phyloP scores from a whole-genome alignment of 805 yeast species.

The Candida koratica region DNA sequence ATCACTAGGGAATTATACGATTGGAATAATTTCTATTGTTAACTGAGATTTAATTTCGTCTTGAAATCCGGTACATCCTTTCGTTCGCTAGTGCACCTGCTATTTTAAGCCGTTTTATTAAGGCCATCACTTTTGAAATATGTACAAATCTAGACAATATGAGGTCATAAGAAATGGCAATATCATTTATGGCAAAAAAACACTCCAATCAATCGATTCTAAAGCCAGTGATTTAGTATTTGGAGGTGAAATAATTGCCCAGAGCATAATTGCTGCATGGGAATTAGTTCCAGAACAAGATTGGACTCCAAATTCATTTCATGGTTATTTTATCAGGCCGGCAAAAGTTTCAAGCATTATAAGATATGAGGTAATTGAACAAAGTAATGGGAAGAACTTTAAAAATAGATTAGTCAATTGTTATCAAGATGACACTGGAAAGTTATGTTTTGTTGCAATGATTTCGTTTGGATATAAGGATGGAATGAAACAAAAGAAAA shows the following conservation, averaged over 20 bases:
- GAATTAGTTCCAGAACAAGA: constrained; percentile 20
- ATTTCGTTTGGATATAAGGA: constrained; percentile 33
- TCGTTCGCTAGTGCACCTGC: too few species aligned
- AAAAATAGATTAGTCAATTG: constrained; percentile 32
- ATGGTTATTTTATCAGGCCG: constrained; percentile 37
- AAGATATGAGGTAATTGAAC: constrained; percentile 28
- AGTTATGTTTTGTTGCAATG: constrained; percentile 31
- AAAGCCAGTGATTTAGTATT: constrained; percentile 32
- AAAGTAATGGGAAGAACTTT: constrained; percentile 34
- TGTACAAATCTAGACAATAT: constrained; percentile 15
- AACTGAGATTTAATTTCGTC: background rate
- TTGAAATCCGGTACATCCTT: too few species aligned
- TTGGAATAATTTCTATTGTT: too few species aligned
- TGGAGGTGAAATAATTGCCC: constrained; percentile 39
- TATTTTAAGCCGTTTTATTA: too few species aligned
- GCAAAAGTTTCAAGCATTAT: constrained; percentile 27
- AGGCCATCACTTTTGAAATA: too few species aligned
- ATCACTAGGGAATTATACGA: too few species aligned
- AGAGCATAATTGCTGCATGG: constrained; percentile 37
- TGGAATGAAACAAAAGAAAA: constrained; percentile 16
- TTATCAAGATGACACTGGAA: constrained; percentile 25
- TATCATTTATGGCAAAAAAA: constrained; percentile 16
- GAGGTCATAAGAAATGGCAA: constrained; percentile 14
- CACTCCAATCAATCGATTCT: constrained; percentile 19
- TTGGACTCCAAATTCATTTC: constrained; percentile 39